Percentiles rank a stretch among this genome's conserved stretches.
phyloP scores from a whole-genome alignment of 768 basidiomycete genomes.

The Fomitopsis serialis region DNA sequence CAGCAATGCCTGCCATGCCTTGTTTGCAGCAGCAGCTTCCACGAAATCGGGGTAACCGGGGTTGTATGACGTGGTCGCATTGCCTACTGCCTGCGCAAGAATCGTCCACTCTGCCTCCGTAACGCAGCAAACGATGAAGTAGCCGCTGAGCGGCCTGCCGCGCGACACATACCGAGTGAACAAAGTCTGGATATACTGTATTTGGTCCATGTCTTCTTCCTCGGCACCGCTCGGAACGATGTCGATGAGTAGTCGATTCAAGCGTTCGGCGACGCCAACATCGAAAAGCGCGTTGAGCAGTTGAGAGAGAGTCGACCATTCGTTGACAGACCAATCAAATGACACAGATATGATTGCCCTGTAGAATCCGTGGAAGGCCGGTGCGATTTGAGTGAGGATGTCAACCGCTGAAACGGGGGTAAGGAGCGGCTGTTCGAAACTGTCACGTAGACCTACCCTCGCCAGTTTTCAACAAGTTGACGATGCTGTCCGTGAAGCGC shows the following conservation, averaged over 20 bases:
- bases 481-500: conserved; percentile 50
- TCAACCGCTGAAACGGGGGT: conserved; percentile 45
- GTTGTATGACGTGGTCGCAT: conserved; percentile 14
- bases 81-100: conserved; percentile 62
- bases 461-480: conserved; percentile 48
- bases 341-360: conserved; percentile 78
- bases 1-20: conserved; percentile 70
- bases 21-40: conserved; percentile 82
- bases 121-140: conserved; percentile 86
- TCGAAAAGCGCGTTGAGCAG: conserved; percentile 59
- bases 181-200: conserved; percentile 62
- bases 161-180: conserved; percentile 69
- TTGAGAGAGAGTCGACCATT: conserved; percentile 56
- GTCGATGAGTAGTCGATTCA: conserved; percentile 66
- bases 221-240: conserved; percentile 49
- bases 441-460: conserved; percentile 39
- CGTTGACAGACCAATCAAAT: conserved; percentile 64
- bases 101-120: conserved; percentile 84
- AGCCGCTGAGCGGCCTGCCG: conserved; percentile 78
- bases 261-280: conserved; percentile 59
- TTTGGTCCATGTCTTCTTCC: conserved; percentile 45
- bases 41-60: conserved; percentile 26
- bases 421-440: neutral
- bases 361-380: conserved; percentile 82
- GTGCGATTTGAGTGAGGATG: conserved; percentile 70